Conservation (phyloP, 2,329 filamentous ascomycete species). For the Fusarium sp. region DNA sequence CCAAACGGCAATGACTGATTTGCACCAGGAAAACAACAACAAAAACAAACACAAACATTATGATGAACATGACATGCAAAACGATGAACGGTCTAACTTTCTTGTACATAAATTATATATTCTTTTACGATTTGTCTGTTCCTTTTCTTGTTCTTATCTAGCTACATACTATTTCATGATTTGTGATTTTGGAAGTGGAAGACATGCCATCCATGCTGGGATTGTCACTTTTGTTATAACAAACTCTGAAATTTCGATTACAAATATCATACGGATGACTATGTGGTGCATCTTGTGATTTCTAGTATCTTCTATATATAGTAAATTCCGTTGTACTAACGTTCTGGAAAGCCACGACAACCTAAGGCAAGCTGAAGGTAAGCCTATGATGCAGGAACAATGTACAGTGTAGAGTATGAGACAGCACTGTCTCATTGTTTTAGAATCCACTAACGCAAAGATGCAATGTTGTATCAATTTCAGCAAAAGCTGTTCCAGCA, state of each 20-base stretch:
- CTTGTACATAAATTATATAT: slow-evolving; percentile 3
- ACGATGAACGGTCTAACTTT: slow-evolving; percentile 21
- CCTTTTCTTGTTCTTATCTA: neutral
- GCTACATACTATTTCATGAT: neutral
- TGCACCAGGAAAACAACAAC: neutral
- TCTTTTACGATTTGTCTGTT: slow-evolving; percentile 3
- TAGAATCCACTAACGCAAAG: slow-evolving; percentile 28
- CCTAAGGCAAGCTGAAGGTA: neutral
- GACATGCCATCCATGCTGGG: neutral
- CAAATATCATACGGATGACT: neutral
- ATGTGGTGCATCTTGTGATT: neutral
- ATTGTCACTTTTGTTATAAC: neutral
- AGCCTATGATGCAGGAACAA: neutral
- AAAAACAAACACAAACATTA: neutral
- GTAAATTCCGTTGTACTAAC: neutral
- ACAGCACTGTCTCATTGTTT: slow-evolving; percentile 27
- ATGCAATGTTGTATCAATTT: slow-evolving; percentile 10
- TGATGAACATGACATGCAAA: slow-evolving; percentile 25
- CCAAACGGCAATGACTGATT: slow-evolving; percentile 6
- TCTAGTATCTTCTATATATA: neutral
- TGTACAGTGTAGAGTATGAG: slow-evolving; percentile 20
- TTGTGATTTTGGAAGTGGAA: neutral
- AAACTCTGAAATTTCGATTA: neutral
- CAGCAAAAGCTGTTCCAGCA: slow-evolving; percentile 20
- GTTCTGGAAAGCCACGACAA: neutral